A percentile compares a stretch with the other conserved stretches of the same genome.
phyloP scores from a whole-genome alignment of 805 yeast genomes.

The Tetrapisispora phaffii region DNA sequence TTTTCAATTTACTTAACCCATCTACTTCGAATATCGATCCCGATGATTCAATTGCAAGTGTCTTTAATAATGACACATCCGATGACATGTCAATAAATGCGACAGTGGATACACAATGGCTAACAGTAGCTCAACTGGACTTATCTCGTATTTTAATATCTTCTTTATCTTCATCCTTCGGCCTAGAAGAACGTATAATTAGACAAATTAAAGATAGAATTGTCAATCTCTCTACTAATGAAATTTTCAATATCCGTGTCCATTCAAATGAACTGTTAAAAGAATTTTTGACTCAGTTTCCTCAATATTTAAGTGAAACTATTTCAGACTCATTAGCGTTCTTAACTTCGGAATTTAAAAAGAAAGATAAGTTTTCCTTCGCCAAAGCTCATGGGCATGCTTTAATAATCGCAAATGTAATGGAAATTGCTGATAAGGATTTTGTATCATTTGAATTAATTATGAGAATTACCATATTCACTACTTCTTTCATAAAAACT shows the following conservation, averaged over 20 bases:
- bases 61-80: constrained; percentile 1
- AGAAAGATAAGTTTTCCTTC: constrained; percentile 19
- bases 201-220: constrained; percentile 29
- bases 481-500: constrained; percentile 36
- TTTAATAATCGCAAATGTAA: constrained; percentile 30
- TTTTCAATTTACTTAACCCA: constrained; percentile 18
- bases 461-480: constrained; percentile 36
- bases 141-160: constrained; percentile 13
- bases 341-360: constrained; percentile 29
- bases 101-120: constrained; percentile 14
- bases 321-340: constrained; percentile 29
- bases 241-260: constrained; percentile 34
- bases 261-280: constrained; percentile 32
- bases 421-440: constrained; percentile 30
- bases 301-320: constrained; percentile 31
- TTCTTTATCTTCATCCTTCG: constrained; percentile 24
- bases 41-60: background rate
- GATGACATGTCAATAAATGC: constrained; percentile 3
- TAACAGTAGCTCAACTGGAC: constrained; percentile 17
- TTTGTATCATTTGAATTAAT: constrained; percentile 39
- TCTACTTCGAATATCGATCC: background rate
- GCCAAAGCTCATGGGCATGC: constrained; percentile 34
- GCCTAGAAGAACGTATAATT: constrained; percentile 20
- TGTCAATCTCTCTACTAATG: constrained; percentile 31
- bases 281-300: constrained; percentile 26